Percentiles rank a stretch among this genome's conserved stretches.
Evolutionary conservation across 192 early-diverging fungal genomes (phyloP).

Genomic region (Phlyctochytrium planicorne): DNA sequence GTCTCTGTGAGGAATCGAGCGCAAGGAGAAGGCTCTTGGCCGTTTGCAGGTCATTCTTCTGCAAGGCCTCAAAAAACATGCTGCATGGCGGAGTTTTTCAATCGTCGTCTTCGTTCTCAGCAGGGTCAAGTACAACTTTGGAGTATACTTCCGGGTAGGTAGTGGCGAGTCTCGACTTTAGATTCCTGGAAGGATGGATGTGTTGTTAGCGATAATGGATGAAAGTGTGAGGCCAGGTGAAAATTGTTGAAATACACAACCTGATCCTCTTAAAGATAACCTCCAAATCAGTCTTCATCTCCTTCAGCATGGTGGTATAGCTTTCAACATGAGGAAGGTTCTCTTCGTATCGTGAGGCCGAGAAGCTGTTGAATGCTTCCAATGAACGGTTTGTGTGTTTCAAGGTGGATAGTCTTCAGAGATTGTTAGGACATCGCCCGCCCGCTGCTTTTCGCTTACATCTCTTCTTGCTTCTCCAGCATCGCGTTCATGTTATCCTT

Average conservation of each 20-base stretch:
- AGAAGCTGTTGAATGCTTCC: conserved; percentile 56
- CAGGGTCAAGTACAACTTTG: neutral
- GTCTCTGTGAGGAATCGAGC: neutral
- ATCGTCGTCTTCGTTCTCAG: neutral
- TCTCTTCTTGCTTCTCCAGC: conserved; percentile 7
- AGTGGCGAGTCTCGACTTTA: neutral
- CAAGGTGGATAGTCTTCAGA: neutral
- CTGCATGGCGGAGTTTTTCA: neutral
- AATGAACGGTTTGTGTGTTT: conserved; percentile 11
- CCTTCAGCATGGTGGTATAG: conserved; percentile 53
- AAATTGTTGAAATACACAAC: conserved; percentile 17
- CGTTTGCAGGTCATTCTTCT: neutral
- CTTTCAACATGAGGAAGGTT: conserved; percentile 51
- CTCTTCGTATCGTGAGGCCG: conserved; percentile 50
- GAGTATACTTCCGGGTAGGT: neutral
- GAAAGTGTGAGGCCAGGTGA: neutral
- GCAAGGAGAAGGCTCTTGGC: neutral
- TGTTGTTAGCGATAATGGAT: neutral
- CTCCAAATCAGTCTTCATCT: conserved; percentile 58
- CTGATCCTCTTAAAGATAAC: conserved; percentile 55
- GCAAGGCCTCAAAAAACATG: conserved; percentile 1
- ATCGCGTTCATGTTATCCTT: conserved; percentile 1
- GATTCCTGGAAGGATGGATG: neutral
- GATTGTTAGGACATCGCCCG: neutral
- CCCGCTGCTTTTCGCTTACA: neutral